Conservation (phyloP, 352 stramenopile species). For the Globisporangium uncinulatum region DNA sequence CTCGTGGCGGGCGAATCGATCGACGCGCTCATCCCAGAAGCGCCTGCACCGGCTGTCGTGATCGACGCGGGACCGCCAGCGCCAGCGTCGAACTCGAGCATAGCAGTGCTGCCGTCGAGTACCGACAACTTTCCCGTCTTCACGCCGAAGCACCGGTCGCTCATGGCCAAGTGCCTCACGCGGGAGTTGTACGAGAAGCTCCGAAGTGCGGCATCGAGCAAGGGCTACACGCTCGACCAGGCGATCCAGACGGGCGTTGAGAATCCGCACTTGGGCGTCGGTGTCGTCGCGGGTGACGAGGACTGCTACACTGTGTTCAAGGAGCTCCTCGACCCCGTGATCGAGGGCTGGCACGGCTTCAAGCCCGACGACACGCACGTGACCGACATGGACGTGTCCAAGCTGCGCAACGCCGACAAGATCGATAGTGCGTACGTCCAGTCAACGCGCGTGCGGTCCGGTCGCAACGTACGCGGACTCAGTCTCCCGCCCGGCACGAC, state of each 20-base stretch:
- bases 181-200: constrained; percentile 78
- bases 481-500: constrained; percentile 85
- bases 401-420: constrained; percentile 69
- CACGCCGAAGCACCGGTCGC: constrained; percentile 73
- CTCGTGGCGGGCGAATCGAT: constrained; percentile 78
- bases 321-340: constrained; percentile 78
- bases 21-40: constrained; percentile 64
- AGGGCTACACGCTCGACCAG: constrained; percentile 78
- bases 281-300: constrained; percentile 82
- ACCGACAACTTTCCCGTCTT: constrained; percentile 79
- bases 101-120: constrained; percentile 48
- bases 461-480: constrained; percentile 87
- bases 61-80: constrained; percentile 53
- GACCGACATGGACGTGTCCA: constrained; percentile 77
- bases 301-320: constrained; percentile 81
- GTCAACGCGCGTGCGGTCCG: constrained; percentile 90
- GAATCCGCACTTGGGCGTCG: constrained; percentile 76
- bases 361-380: constrained; percentile 74
- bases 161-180: constrained; percentile 82
- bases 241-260: constrained; percentile 85
- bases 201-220: constrained; percentile 56
- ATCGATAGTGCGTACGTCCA: constrained; percentile 82
- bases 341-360: constrained; percentile 84
- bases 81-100: constrained; percentile 35
- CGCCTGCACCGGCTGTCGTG: constrained; percentile 35